These are phyloP conservation scores for Urtica urens DNA, from an alignment of 306 rosid genomes.

Conservation along the genomic window DNA sequence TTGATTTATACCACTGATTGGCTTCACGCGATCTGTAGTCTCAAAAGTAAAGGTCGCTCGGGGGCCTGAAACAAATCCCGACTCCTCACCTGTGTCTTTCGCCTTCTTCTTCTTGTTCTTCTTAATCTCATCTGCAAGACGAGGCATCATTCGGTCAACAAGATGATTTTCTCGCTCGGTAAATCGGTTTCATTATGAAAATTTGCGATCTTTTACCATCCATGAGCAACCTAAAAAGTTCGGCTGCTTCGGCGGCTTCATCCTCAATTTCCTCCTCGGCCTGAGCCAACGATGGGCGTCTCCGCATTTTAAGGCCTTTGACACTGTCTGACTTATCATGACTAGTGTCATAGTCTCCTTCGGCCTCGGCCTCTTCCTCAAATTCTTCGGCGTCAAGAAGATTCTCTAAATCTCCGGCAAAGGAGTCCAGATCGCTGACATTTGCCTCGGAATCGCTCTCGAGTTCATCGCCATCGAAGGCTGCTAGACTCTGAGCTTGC, in stretches of 20 bases:
- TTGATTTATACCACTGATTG: constrained; percentile 29
- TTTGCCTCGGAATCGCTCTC: constrained; percentile 92
- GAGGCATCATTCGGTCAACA: constrained; percentile 21
- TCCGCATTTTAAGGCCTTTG: constrained; percentile 87
- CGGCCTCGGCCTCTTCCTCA: constrained; percentile 73
- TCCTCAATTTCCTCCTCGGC: constrained; percentile 90
- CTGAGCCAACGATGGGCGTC: constrained; percentile 71
- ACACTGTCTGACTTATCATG: constrained; percentile 77
- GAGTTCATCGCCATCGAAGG: constrained; percentile 66
- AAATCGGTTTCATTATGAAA: not conserved
- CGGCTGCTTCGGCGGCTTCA: constrained; percentile 90
- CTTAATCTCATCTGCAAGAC: constrained; percentile 51
- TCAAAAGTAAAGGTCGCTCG: constrained; percentile 37
- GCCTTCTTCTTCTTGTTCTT: constrained; percentile 75
- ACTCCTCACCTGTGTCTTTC: constrained; percentile 30
- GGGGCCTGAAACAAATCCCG: constrained; percentile 29
- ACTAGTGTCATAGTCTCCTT: constrained; percentile 49
- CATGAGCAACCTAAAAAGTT: constrained; percentile 74
- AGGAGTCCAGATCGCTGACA: constrained; percentile 91
- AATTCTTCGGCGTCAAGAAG: constrained; percentile 98
- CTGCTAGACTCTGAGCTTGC: constrained; percentile 71
- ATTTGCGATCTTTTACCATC: constrained; percentile 74
- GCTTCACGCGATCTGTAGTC: constrained; percentile 45
- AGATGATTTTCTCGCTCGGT: not conserved
- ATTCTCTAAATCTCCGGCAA: constrained; percentile 96